These are phyloP conservation scores for Euphorbia celastroides DNA, from an alignment of 441 rosid species.

Conservation along the genomic window DNA sequence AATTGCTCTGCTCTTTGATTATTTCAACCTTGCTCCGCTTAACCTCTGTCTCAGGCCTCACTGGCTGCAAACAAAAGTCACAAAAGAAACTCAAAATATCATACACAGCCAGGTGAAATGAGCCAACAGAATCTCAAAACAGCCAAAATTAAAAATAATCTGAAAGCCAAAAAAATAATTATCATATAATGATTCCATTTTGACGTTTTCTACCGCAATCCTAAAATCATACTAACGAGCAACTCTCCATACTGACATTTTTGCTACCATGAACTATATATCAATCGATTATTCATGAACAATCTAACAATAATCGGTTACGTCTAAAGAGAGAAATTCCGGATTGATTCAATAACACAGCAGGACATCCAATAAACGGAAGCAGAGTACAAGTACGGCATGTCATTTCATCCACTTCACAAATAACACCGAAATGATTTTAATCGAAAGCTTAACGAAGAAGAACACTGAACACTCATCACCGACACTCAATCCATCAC, in stretches of 20 bases:
- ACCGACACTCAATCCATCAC: not conserved
- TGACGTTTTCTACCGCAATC: no score
- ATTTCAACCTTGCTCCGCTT: slow-evolving; percentile 98
- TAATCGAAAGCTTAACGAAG: not conserved
- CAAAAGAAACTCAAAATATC: no score
- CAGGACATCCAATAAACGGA: no score
- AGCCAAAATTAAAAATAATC: not conserved
- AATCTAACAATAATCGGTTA: not conserved
- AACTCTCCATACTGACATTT: not conserved
- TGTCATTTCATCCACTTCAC: no score
- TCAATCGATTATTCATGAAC: no score
- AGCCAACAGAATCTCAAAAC: no score
- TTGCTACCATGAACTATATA: not conserved
- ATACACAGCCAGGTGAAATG: no score
- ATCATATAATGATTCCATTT: not conserved
- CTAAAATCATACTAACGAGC: not conserved
- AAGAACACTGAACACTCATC: no score
- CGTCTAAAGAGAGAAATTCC: no score
- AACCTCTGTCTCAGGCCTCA: slow-evolving; percentile 56
- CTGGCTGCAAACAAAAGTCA: slow-evolving; percentile 50
- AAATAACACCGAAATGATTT: no score
- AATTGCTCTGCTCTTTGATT: slow-evolving; percentile 92
- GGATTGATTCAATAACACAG: no score
- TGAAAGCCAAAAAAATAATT: not conserved
- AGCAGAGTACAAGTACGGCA: no score